Percentiles rank a stretch among this genome's conserved stretches.
phyloP scores from a whole-genome alignment of 805 yeast species.

The Blastobotrys parvus region DNA sequence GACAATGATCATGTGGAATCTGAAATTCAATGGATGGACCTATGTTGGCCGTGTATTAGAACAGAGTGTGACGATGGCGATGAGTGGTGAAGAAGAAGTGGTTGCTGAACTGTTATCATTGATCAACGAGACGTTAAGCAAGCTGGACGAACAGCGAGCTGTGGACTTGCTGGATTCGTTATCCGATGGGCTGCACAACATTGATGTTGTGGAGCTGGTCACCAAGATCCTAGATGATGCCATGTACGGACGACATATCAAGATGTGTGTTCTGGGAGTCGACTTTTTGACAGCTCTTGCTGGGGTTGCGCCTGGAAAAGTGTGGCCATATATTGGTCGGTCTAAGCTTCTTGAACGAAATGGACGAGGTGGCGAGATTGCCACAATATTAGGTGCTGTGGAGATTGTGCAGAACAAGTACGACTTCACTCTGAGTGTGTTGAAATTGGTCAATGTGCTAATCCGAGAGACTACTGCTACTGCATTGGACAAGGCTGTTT shows the following conservation, averaged over 20 bases:
- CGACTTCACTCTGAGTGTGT: conserved; percentile 50
- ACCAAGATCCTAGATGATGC: conserved; percentile 63
- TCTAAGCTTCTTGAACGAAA: conserved; percentile 56
- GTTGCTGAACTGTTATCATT: conserved; percentile 44
- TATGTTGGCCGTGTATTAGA: conserved; percentile 70
- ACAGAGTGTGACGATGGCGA: conserved; percentile 28
- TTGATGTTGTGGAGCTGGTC: conserved; percentile 50
- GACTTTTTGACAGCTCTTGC: conserved; percentile 43
- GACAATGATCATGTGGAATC: conserved; percentile 53
- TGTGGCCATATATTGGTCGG: conserved; percentile 71
- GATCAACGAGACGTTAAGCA: conserved; percentile 39
- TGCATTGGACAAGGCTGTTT: conserved; percentile 27
- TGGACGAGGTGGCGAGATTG: conserved; percentile 57
- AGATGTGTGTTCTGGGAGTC: conserved; percentile 38
- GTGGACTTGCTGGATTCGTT: conserved; percentile 32
- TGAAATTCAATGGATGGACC: conserved; percentile 82
- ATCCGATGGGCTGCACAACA: conserved; percentile 39
- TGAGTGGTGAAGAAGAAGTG: conserved; percentile 30
- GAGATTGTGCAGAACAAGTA: conserved; percentile 66
- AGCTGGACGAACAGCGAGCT: conserved; percentile 35
- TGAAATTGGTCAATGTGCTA: conserved; percentile 47
- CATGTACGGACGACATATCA: conserved; percentile 45
- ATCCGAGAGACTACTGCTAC: conserved; percentile 37
- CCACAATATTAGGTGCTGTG: conserved; percentile 55
- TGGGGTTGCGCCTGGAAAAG: conserved; percentile 48